phyloP scores from a whole-genome alignment of 129 eudicot genomes.

The Heracleum sosnowskyi region DNA sequence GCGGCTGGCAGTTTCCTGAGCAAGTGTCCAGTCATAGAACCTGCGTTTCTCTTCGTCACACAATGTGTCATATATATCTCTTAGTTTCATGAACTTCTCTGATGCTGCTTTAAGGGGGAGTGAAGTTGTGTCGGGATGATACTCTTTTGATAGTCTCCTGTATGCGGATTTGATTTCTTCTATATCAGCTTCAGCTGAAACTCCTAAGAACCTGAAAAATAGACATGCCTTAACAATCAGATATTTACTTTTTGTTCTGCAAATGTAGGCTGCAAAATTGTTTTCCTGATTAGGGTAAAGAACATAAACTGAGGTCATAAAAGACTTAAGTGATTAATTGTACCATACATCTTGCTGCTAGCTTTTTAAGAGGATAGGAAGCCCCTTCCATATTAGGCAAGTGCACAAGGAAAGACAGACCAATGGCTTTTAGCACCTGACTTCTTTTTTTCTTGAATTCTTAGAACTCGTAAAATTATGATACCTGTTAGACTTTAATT shows the following conservation, averaged over 20 bases:
- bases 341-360: too few relatives aligned
- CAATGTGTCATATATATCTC: conserved; percentile 55
- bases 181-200: conserved; percentile 63
- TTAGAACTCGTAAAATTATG: too few relatives aligned
- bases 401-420: too few relatives aligned
- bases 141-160: conserved; percentile 76
- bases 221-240: background rate
- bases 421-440: too few relatives aligned
- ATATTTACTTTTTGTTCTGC: background rate
- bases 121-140: conserved; percentile 92
- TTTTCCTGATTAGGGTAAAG: background rate
- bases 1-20: conserved; percentile 84
- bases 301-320: background rate
- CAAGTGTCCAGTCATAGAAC: conserved; percentile 89
- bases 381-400: too few relatives aligned
- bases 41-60: conserved; percentile 71
- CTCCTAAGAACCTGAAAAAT: conserved; percentile 66
- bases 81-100: conserved; percentile 68
- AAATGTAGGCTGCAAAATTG: background rate
- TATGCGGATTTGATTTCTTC: conserved; percentile 90
- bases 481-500: too few relatives aligned
- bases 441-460: too few relatives aligned
- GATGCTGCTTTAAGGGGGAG: conserved; percentile 79
- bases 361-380: too few relatives aligned
- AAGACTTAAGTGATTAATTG: too few relatives aligned